A percentile compares a stretch with the other conserved stretches of the same genome.
Conservation (phyloP, 345 rosid genomes). For the Iberis pinnata region DNA sequence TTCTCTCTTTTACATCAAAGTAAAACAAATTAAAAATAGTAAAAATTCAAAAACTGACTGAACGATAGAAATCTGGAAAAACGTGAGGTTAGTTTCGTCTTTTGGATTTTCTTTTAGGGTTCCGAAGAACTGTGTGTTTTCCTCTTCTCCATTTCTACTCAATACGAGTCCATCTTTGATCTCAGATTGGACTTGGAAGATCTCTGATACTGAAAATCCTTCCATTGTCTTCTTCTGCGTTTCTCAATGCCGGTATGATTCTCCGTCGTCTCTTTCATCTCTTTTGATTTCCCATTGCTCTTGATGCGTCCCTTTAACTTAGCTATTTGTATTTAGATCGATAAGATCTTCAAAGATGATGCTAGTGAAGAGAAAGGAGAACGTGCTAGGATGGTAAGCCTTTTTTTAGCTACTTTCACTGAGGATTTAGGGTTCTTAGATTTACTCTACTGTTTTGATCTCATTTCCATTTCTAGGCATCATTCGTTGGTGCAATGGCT, state of each 20-base stretch:
- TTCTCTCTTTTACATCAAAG: too few species aligned
- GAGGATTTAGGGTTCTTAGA: slow-evolving; percentile 22
- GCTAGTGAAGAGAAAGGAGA: slow-evolving; percentile 95
- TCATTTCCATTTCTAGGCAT: slow-evolving; percentile 67
- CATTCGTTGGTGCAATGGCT: slow-evolving; percentile 94
- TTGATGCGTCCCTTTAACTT: background rate
- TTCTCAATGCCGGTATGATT: slow-evolving; percentile 29
- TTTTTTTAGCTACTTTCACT: background rate
- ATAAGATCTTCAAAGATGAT: slow-evolving; percentile 75
- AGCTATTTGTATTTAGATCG: slow-evolving; percentile 36
- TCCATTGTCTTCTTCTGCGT: slow-evolving; percentile 8
- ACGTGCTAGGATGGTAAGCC: slow-evolving; percentile 86
- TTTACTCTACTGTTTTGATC: background rate
- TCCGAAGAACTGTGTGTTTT: slow-evolving; percentile 20
- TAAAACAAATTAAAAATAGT: too few species aligned
- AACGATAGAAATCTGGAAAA: too few species aligned
- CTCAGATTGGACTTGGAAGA: slow-evolving; percentile 13
- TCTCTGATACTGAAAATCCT: slow-evolving; percentile 5
- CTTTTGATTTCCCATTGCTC: background rate
- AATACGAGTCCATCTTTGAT: background rate
- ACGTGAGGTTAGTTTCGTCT: slow-evolving; percentile 17
- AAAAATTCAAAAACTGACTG: too few species aligned
- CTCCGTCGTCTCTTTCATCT: slow-evolving; percentile 8
- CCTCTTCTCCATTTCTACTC: slow-evolving; percentile 16
- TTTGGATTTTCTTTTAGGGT: slow-evolving; percentile 20